Conservation (phyloP, 768 basidiomycete genomes). For the Pisolithus orientalis region DNA sequence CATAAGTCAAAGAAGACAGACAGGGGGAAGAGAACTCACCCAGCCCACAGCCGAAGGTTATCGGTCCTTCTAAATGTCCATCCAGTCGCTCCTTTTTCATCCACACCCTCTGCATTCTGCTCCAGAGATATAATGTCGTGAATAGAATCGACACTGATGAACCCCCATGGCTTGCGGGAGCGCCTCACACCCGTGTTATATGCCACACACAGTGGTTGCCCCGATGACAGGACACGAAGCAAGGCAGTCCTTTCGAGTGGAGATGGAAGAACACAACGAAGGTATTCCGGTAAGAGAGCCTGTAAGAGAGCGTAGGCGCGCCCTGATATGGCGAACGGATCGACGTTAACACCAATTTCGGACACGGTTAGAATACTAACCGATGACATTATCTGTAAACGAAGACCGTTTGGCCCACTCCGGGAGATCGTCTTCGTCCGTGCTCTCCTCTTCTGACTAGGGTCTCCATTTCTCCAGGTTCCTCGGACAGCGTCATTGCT, state of each 20-base stretch:
- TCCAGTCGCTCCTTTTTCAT: constrained; percentile 46
- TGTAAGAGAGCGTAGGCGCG: constrained; percentile 59
- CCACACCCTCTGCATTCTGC: constrained; percentile 33
- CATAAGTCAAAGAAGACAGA: not conserved
- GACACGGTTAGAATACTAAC: constrained; percentile 32
- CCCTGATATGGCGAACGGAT: constrained; percentile 31
- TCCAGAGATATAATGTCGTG: constrained; percentile 76
- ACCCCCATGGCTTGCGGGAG: constrained; percentile 85
- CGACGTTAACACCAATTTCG: constrained; percentile 1
- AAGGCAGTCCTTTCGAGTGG: constrained; percentile 33
- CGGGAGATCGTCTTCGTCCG: constrained; percentile 71
- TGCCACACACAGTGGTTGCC: constrained; percentile 72
- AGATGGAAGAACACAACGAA: constrained; percentile 37
- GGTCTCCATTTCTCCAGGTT: constrained; percentile 50
- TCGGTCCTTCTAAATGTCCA: constrained; percentile 87
- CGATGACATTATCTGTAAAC: constrained; percentile 52
- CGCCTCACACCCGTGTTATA: constrained; percentile 79
- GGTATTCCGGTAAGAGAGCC: constrained; percentile 50
- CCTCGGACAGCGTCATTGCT: constrained; percentile 42
- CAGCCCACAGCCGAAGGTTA: constrained; percentile 80
- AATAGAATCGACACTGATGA: constrained; percentile 67
- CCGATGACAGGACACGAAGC: constrained; percentile 58
- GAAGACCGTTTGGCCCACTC: constrained; percentile 63
- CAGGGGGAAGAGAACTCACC: constrained; percentile 42
- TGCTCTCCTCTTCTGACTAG: constrained; percentile 35